A percentile compares a stretch with the other conserved stretches of the same genome.
These are phyloP conservation scores for Lactarius sp. DNA, from an alignment of 768 basidiomycete species.

Conservation along the genomic window DNA sequence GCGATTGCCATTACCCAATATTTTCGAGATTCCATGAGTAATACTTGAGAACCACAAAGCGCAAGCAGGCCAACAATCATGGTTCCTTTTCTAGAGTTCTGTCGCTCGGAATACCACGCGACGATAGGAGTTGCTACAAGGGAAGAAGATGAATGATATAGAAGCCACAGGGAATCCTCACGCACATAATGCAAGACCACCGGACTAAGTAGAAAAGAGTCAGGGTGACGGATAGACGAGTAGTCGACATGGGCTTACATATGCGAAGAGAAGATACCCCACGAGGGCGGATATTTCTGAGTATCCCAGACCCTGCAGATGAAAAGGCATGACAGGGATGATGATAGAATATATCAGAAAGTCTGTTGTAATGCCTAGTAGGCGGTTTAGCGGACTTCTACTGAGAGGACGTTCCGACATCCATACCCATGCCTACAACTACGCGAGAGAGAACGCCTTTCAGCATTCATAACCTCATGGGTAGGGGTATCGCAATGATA, in stretches of 20 bases:
- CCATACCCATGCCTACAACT: slow-evolving; percentile 44
- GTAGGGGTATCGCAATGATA: slow-evolving; percentile 3
- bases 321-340: slow-evolving; percentile 39
- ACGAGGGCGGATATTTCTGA: slow-evolving; percentile 32
- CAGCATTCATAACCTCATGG: neutral
- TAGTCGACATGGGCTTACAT: slow-evolving; percentile 29
- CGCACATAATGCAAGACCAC: slow-evolving; percentile 33
- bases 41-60: slow-evolving; percentile 35
- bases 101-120: slow-evolving; percentile 35
- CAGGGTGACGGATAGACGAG: neutral
- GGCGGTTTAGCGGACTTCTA: slow-evolving; percentile 24
- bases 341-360: slow-evolving; percentile 37
- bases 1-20: slow-evolving; percentile 40
- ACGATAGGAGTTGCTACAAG: slow-evolving; percentile 35
- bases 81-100: slow-evolving; percentile 32
- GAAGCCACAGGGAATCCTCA: slow-evolving; percentile 5
- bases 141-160: neutral
- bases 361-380: slow-evolving; percentile 34
- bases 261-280: slow-evolving; percentile 40
- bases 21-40: slow-evolving; percentile 38
- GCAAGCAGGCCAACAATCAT: slow-evolving; percentile 33
- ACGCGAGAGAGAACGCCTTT: neutral
- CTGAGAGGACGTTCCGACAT: slow-evolving; percentile 17
- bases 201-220: slow-evolving; percentile 28
- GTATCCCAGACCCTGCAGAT: slow-evolving; percentile 35